Evolutionary conservation across 371 early-diverging fungal genomes (phyloP).

Genomic region (Conidiobolus incongruus): DNA sequence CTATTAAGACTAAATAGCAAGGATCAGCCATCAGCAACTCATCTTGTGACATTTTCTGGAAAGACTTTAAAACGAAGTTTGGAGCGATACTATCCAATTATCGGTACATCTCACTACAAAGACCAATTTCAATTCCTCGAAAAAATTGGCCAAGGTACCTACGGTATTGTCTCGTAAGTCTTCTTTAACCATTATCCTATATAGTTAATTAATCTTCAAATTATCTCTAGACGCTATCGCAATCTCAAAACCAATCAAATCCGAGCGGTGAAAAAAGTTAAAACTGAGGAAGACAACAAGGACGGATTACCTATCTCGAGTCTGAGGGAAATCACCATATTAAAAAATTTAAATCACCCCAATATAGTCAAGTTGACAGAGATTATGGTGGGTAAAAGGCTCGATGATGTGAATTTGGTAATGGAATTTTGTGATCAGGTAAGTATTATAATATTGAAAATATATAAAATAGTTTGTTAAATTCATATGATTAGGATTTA

Average conservation of each 20-base stretch:
- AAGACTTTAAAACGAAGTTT: too few species aligned
- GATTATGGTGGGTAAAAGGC: constrained; percentile 37
- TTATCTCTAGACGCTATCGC: constrained; percentile 22
- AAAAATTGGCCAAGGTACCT: constrained; percentile 57
- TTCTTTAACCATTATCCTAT: constrained; percentile 3
- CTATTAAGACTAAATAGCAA: too few species aligned
- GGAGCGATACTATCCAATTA: too few species aligned
- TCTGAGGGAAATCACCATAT: constrained; percentile 77
- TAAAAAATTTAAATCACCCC: constrained; percentile 56
- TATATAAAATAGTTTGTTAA: not conserved
- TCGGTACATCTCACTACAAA: constrained; percentile 32
- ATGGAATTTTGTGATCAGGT: constrained; percentile 63
- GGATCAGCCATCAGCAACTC: too few species aligned
- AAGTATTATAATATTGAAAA: not conserved
- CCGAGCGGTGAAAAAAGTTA: constrained; percentile 77
- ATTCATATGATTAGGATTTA: constrained; percentile 21
- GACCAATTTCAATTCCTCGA: constrained; percentile 42
- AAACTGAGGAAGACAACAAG: constrained; percentile 62
- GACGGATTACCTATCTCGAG: constrained; percentile 64
- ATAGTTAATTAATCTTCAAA: not conserved
- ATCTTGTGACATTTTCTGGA: too few species aligned
- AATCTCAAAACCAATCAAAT: constrained; percentile 30
- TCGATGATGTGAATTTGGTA: constrained; percentile 44
- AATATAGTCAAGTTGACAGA: constrained; percentile 74
- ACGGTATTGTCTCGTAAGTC: constrained; percentile 69